Evolutionary conservation across 2,329 filamentous ascomycete species (phyloP), one percentile per base, ranked within the genome.

Genomic region (Didymella sp.): DNA sequence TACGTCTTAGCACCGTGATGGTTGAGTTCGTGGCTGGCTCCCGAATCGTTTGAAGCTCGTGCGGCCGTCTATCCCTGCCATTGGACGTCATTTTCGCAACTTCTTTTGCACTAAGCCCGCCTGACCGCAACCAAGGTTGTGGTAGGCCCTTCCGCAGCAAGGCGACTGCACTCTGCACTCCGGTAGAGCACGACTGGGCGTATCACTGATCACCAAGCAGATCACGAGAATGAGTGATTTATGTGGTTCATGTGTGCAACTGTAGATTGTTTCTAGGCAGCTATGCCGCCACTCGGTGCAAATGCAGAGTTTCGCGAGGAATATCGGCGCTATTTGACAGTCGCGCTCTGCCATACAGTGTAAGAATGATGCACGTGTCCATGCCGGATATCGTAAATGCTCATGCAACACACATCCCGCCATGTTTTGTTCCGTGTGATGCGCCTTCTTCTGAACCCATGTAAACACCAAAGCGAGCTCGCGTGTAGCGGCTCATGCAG

Each of bases 41-140:
- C 47, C 47, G 42, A 58, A 54, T 59, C 54, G 59, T 43, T 49
- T 52, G 33, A 55, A 57, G 65, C 65, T 68, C 64, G 63, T 65
- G 66, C 62, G 59, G 52, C 31, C 38, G 35, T 19, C 38, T 38
- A 53, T 48, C 61, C 60, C 53, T 61, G 65, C 51, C 54, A 69
- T 68, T 68, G 67, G 67, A 60, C 65, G 62, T 69, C 67, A 66
- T 60, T 52, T 48, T 48, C 48, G 43, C 38, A 17, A 43, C 42
- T 15, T 56, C 42, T 41, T 51, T 21, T 33, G 35, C 53, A 51
- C 47, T 56, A 56, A 43, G 41, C 31, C 37, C 48, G 48, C 47
- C 47, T 57, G 54, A 52, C 54, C 54, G 38, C 54, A 28, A 52
- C 43, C 43, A 52, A 38, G 31, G 13, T 17, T 31, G 12, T 27